Conservation (phyloP, 306 rosid genomes). For the Comarum palustre region DNA sequence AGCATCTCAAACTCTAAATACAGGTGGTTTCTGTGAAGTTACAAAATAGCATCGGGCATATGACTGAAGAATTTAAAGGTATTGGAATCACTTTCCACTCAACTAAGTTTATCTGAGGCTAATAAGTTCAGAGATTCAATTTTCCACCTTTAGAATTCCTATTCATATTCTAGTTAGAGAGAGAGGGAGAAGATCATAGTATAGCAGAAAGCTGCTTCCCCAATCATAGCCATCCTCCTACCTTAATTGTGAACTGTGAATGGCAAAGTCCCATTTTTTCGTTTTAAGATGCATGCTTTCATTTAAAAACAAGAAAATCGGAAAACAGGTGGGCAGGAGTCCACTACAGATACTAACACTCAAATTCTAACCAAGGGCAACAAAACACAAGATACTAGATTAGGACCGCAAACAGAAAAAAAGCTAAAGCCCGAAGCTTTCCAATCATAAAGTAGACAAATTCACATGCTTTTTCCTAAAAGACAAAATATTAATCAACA, state of each 20-base stretch:
- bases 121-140: background rate
- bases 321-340: background rate
- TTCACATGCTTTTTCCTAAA: background rate
- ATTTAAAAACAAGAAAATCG: background rate
- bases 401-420: background rate
- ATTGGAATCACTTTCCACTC: background rate
- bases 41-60: too few relatives aligned
- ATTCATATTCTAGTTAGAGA: background rate
- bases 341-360: background rate
- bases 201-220: background rate
- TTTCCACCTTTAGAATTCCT: background rate
- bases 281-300: background rate
- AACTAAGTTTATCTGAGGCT: background rate
- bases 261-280: background rate
- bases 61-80: background rate
- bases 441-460: background rate
- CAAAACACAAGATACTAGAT: background rate
- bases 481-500: background rate
- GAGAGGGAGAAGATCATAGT: background rate
- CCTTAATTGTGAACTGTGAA: background rate
- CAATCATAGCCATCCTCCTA: background rate
- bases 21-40: background rate
- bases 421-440: background rate
- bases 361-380: background rate
- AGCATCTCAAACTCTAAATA: background rate